A percentile compares a stretch with the other conserved stretches of the same genome.
These are phyloP conservation scores for Diaporthe longicolla DNA, from an alignment of 2,329 filamentous ascomycete species.

Conservation along the genomic window DNA sequence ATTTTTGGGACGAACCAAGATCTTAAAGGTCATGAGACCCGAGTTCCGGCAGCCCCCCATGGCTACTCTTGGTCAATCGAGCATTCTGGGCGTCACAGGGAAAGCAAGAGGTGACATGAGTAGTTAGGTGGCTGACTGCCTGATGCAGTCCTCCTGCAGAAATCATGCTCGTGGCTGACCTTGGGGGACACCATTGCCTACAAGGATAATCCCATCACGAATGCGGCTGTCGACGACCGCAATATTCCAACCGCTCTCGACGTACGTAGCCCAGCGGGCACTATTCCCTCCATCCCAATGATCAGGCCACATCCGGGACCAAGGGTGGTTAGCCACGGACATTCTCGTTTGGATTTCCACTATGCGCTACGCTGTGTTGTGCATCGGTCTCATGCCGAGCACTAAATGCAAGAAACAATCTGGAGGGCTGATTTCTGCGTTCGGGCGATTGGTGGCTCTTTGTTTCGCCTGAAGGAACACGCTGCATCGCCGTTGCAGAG, in stretches of 20 bases:
- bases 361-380: background rate
- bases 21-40: constrained; percentile 12
- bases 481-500: constrained; percentile 30
- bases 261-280: background rate
- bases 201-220: constrained; percentile 16
- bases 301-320: background rate
- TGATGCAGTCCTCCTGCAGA: constrained; percentile 13
- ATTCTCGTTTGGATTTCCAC: constrained; percentile 7
- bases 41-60: background rate
- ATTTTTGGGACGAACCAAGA: constrained; percentile 28
- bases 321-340: background rate
- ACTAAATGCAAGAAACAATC: constrained; percentile 14
- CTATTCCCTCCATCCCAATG: background rate
- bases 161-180: constrained; percentile 13
- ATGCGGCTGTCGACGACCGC: constrained; percentile 19
- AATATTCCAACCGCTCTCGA: background rate
- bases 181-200: background rate
- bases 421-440: constrained; percentile 3
- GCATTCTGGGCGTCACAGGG: constrained; percentile 9
- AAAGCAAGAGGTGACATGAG: background rate
- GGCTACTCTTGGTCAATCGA: background rate
- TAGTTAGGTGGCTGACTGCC: constrained; percentile 2
- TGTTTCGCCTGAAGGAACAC: constrained; percentile 23
- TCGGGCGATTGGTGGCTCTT: constrained; percentile 33
- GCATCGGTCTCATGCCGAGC: background rate